These are phyloP conservation scores for Scutellaria baicalensis DNA, from an alignment of 257 asterid genomes.

Conservation along the genomic window DNA sequence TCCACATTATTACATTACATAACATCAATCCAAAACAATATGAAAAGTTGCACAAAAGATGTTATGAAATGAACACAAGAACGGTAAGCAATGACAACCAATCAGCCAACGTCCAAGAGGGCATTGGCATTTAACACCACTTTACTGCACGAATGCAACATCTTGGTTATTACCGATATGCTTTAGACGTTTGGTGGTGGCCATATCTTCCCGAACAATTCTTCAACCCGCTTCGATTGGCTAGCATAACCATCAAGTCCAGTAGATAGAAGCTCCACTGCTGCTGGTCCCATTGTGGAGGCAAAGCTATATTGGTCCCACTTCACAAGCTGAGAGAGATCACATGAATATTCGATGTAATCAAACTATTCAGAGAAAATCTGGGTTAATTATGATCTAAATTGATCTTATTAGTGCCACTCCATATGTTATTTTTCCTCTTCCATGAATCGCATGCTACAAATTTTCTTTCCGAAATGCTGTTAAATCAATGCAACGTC, in stretches of 20 bases:
- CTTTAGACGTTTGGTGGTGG: constrained; percentile 90
- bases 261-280: constrained; percentile 63
- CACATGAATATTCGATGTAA: background rate
- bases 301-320: constrained; percentile 92
- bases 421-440: background rate
- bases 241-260: constrained; percentile 76
- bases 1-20: too few relatives aligned
- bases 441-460: background rate
- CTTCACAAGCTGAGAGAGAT: constrained; percentile 52
- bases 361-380: background rate
- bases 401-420: background rate
- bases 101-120: background rate
- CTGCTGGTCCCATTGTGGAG: constrained; percentile 82
- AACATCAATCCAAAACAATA: too few relatives aligned
- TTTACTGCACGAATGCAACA: background rate
- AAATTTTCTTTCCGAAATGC: background rate
- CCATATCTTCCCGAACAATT: constrained; percentile 84
- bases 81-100: too few relatives aligned
- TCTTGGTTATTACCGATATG: background rate
- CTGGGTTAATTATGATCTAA: background rate
- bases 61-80: too few relatives aligned
- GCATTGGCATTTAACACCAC: background rate
- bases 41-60: too few relatives aligned
- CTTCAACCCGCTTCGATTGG: constrained; percentile 73
- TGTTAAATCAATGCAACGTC: too few relatives aligned